Evolutionary conservation across 768 basidiomycete species (phyloP), one percentile per base, ranked within the genome.

Genomic region (Tephrocybe sp.): DNA sequence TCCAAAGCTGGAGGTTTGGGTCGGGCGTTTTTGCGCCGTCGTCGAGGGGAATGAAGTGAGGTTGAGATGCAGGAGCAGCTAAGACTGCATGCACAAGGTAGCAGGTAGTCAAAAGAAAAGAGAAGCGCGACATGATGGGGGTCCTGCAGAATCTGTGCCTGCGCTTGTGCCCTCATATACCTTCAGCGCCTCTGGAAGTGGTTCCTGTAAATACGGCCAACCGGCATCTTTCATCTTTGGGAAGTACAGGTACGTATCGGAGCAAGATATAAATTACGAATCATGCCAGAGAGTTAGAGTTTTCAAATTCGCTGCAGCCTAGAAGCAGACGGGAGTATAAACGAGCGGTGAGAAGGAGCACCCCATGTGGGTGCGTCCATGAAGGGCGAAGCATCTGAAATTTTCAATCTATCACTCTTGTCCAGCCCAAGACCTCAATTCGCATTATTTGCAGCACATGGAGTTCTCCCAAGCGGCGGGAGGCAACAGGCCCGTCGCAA

Each of bases 1-100:
- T 45, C 50, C 53, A 50, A 21, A 44, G 30, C 32, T 44, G 55
- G 17, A n/a, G 4, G 20, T 49, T 56, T 40, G 55, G 30, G 24
- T 54, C 47, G 20, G 38, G 38, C 20, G n/a, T n/a, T 4, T 5
- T 36, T 41, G 48, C 34, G 32, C 41, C 36, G n/a, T 23, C 18
- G 21, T 44, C 34, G 28, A 37, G 41, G 10, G 54, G 45, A 17
- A 9, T 36, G 44, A 30, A 17, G 8, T 32, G 44, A 40, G 38
- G 32, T 32, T 34, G 41, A 18, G 11, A 8, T 12, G 47, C 20
- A 18, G 58, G 55, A 24, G 53, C 55, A 6, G 58, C 38, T 20
- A 26, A 50, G 11, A 42, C 18, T n/a, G 26, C 11, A 18, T 32
- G 25, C 15, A 37, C 9, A 17, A 59, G 39, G 18, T 42, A 26